Evolutionary conservation across 345 rosid genomes (phyloP).

Genomic region (Citropsis articulata): DNA sequence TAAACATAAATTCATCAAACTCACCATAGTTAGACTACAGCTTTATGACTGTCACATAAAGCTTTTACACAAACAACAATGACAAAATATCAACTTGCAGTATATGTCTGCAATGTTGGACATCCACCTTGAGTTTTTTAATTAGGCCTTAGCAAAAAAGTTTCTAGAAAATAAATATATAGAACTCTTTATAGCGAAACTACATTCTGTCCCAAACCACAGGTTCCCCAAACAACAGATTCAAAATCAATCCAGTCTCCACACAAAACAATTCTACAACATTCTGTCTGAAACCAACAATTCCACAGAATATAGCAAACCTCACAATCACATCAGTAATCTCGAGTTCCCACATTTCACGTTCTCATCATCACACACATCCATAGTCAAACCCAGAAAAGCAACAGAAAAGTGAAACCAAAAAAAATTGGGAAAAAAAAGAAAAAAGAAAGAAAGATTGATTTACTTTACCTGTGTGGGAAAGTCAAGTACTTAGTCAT

Average conservation of each 20-base stretch:
- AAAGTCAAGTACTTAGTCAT: slow-evolving; percentile 89
- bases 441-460: background rate
- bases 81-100: background rate
- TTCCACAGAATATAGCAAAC: background rate
- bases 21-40: background rate
- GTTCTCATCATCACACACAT: background rate
- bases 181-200: background rate
- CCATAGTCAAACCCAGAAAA: slow-evolving; percentile 2
- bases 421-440: background rate
- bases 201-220: background rate
- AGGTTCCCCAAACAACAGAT: background rate
- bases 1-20: background rate
- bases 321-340: background rate
- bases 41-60: background rate
- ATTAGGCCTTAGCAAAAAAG: background rate
- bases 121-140: background rate
- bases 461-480: slow-evolving; percentile 65
- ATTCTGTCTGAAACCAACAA: background rate
- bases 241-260: background rate
- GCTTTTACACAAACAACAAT: background rate
- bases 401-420: slow-evolving; percentile 2
- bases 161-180: background rate
- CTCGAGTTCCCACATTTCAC: background rate
- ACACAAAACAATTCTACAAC: background rate
- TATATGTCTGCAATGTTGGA: background rate